Evolutionary conservation across 78 protist species (phyloP).

Genomic region (Carpediemonas membranifera): DNA sequence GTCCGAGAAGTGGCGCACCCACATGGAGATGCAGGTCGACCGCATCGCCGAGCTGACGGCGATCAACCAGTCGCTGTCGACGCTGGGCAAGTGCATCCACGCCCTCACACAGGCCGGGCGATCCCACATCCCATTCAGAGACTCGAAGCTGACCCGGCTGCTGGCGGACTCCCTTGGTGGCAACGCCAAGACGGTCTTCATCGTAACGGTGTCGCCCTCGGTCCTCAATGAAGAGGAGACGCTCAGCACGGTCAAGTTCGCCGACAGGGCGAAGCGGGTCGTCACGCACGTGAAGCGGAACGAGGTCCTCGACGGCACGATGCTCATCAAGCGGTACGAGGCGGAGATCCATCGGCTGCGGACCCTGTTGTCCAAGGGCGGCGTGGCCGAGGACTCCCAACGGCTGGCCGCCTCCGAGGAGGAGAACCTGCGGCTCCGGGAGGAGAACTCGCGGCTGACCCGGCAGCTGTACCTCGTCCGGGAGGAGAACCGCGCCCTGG

Average conservation of each 20-base stretch:
- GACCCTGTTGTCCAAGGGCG: no score
- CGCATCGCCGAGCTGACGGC: no score
- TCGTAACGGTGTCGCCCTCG: not conserved
- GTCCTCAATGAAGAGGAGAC: constrained; percentile 1
- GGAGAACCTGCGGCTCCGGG: no score
- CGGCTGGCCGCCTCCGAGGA: no score
- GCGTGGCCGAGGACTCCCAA: no score
- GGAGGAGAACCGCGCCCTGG: no score
- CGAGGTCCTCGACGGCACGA: not conserved
- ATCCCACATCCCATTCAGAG: constrained; percentile 9
- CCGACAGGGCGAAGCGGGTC: constrained; percentile 9
- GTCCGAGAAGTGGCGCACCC: no score
- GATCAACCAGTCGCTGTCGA: constrained; percentile 25
- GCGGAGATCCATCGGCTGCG: no score
- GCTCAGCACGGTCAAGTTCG: not conserved
- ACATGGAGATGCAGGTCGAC: no score
- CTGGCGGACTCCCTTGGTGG: constrained; percentile 5
- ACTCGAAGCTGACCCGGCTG: not conserved
- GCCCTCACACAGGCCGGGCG: constrained; percentile 8
- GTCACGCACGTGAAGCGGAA: not conserved
- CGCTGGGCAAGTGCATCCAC: constrained; percentile 30
- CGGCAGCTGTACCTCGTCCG: no score
- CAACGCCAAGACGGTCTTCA: constrained; percentile 1
- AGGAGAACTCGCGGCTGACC: no score
- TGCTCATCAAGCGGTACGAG: no score